Conservation (phyloP, 805 yeast species). For the Candida coquimbonensis region DNA sequence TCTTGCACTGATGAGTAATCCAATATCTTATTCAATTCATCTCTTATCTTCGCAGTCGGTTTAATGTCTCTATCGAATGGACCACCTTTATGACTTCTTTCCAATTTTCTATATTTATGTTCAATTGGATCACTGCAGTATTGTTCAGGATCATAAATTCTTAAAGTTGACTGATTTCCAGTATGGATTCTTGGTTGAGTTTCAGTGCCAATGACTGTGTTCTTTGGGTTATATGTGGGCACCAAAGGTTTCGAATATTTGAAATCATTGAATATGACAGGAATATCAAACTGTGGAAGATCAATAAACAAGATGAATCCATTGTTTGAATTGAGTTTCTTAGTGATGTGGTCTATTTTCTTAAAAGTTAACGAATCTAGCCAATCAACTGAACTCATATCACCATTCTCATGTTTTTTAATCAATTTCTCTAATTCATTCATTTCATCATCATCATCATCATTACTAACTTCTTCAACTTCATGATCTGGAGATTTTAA, state of each 20-base stretch:
- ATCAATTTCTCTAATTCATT: conserved; percentile 46
- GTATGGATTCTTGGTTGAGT: conserved; percentile 25
- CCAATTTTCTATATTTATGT: conserved; percentile 74
- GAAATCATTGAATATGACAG: conserved; percentile 61
- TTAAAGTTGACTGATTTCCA: conserved; percentile 27
- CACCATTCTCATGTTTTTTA: conserved; percentile 63
- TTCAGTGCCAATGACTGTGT: conserved; percentile 30
- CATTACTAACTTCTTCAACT: too few species aligned
- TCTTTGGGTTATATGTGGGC: conserved; percentile 33
- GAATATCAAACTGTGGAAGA: conserved; percentile 60
- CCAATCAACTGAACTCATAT: conserved; percentile 59
- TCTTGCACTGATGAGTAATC: conserved; percentile 79
- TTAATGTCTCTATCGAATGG: conserved; percentile 77
- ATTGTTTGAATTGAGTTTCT: conserved; percentile 19
- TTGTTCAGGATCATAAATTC: conserved; percentile 66
- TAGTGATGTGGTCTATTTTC: conserved; percentile 29
- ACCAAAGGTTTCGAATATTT: conserved; percentile 31
- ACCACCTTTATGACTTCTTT: conserved; percentile 73
- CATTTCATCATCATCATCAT: conserved; percentile 29
- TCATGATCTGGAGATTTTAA: conserved; percentile 29
- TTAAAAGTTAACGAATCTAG: conserved; percentile 60
- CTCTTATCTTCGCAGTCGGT: conserved; percentile 80
- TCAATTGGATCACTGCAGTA: conserved; percentile 76
- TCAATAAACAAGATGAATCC: conserved; percentile 43
- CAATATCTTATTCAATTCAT: conserved; percentile 61